phyloP scores from a whole-genome alignment of 306 rosid species.

The Pachyrhizus erosus region DNA sequence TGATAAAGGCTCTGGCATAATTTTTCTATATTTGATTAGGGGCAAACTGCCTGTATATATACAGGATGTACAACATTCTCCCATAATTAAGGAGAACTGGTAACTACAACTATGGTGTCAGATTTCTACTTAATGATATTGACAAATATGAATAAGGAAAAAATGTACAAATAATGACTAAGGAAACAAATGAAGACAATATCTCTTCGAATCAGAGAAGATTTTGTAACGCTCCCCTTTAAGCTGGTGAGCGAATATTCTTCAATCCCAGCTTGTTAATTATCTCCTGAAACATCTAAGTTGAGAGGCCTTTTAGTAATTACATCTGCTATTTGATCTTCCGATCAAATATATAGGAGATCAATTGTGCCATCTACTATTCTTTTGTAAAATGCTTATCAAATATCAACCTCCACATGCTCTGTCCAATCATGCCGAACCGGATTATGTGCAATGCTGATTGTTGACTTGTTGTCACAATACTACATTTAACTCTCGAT shows the following conservation, averaged over 20 bases:
- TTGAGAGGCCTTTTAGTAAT: background rate
- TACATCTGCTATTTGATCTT: slow-evolving; percentile 1
- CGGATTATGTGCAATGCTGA: background rate
- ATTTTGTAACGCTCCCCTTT: background rate
- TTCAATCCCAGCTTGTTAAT: background rate
- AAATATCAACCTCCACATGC: background rate
- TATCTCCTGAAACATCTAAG: background rate
- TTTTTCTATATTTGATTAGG: background rate
- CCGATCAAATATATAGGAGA: too few species aligned
- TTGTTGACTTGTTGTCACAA: background rate
- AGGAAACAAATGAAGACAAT: background rate
- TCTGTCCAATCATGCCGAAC: background rate
- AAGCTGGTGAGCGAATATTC: background rate
- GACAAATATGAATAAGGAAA: background rate
- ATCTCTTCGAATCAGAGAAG: background rate
- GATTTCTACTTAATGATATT: slow-evolving; percentile 4
- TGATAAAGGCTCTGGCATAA: background rate
- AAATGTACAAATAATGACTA: background rate
- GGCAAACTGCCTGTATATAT: background rate
- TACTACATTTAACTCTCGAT: background rate
- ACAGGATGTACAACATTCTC: background rate
- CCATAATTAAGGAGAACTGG: background rate
- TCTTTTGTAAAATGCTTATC: background rate
- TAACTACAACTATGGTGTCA: background rate
- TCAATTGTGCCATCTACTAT: background rate